Base-by-base conservation (phyloP, 2,329 filamentous ascomycete species). In the Laburnicola sp. region DNA sequence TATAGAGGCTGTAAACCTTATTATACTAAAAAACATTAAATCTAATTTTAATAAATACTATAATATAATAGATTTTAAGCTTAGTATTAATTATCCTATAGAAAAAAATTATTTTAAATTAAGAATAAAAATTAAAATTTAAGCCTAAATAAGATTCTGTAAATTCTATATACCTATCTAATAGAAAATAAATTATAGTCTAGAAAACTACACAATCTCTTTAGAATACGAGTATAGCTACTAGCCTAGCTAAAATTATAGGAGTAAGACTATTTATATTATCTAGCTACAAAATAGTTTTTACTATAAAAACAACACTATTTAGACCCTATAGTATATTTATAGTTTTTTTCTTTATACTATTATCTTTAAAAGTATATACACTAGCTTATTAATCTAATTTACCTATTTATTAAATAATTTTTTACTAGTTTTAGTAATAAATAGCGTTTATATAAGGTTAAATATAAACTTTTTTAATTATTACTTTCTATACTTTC, bases 361-460 rank as follows among this genome's bases (percentile, higher is more conserved):
- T 47, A 31, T 51, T 36, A 47, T 51, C 41, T 47, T 51, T 41
- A 51, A 38, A 28, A 37, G 43, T 25, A 37, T 51, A 51, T 51
- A 51, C n/a, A 51, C 43, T 41, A 25, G 49, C 26, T 51, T 47
- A 37, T 51, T 46, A 41, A 47, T 34, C 34, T 51, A 32, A 47
- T 26, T 51, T 26, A 51, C 30, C 43, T 28, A 51, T 41, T 44
- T 25, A 47, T 41, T 43, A 30, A 46, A 27, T 42, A 51, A 46
- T 46, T 35, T 25, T 25, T 51, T 51, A 46, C 30, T 31, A 42
- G 35, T 44, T 51, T 51, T 16, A 25, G 30, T 51, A 22, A 51
- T 27, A 32, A 51, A 51, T 32, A 25, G 43, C n/a, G 31, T 51
- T 47, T 51, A 21, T 22, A 42, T 51, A 47, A 36, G 23, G 42